A percentile compares a stretch with the other conserved stretches of the same genome.
Conservation (phyloP, 306 rosid species). For the Malus sieversii region DNA sequence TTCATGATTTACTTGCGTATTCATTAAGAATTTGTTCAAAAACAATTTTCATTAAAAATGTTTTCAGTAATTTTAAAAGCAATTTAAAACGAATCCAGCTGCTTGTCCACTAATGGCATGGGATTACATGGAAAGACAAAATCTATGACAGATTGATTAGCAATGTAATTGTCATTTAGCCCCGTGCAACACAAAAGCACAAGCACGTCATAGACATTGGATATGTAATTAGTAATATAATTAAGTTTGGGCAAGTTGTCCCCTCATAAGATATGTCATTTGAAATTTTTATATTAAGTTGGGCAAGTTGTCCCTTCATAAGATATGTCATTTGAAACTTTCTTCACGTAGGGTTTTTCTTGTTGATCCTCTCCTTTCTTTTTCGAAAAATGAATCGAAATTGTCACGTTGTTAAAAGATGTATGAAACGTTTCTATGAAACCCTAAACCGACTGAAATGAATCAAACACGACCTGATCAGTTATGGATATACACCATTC, state of each 20-base stretch:
- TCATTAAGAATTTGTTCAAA: too few relatives aligned
- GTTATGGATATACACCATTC: neutral
- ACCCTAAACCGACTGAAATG: neutral
- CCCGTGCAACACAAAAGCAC: conserved; percentile 7
- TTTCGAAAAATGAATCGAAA: neutral
- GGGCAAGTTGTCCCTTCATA: neutral
- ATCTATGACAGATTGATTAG: neutral
- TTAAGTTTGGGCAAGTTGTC: neutral
- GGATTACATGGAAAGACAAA: neutral
- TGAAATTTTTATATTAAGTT: neutral
- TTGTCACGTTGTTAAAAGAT: neutral
- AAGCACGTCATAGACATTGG: neutral
- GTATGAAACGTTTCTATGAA: neutral
- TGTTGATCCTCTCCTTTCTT: neutral
- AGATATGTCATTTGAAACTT: neutral
- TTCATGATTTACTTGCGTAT: too few relatives aligned
- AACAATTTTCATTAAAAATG: too few relatives aligned
- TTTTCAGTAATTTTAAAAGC: too few relatives aligned
- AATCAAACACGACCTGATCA: neutral
- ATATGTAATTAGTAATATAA: neutral
- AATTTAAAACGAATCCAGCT: neutral
- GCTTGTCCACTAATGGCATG: conserved; percentile 1
- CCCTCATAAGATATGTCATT: neutral
- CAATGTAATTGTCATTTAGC: conserved; percentile 4
- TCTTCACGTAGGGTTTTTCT: neutral